Conservation (phyloP, 306 rosid genomes). For the Fragaria iinumae region DNA sequence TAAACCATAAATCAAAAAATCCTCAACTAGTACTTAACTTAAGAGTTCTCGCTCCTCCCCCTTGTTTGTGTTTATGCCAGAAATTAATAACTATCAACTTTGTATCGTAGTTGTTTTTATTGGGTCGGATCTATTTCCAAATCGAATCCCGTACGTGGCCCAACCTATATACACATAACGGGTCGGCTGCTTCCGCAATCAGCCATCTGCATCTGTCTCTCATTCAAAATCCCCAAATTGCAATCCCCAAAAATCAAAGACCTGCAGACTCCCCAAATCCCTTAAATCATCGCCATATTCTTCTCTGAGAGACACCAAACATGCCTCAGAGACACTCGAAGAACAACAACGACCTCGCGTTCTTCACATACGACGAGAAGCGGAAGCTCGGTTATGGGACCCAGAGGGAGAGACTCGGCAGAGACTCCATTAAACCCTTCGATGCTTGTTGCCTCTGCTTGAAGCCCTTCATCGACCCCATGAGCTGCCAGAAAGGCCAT, state of each 20-base stretch:
- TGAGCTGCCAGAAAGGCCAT: conserved; percentile 89
- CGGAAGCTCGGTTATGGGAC: conserved; percentile 90
- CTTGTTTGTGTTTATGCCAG: too few species aligned
- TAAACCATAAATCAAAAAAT: too few species aligned
- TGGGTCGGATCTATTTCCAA: too few species aligned
- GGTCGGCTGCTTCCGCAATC: too few species aligned
- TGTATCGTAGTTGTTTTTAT: too few species aligned
- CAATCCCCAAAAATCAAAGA: background rate
- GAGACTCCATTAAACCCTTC: conserved; percentile 93
- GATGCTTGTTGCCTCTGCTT: conserved; percentile 91
- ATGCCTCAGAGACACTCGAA: conserved; percentile 99
- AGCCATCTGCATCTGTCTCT: background rate
- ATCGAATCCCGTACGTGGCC: too few species aligned
- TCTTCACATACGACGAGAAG: conserved; percentile 99
- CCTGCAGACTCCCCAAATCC: background rate
- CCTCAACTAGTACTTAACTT: too few species aligned
- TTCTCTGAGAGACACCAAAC: background rate
- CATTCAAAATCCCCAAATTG: background rate
- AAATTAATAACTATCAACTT: too few species aligned
- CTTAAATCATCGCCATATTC: background rate
- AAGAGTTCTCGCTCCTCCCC: too few species aligned
- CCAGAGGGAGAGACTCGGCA: conserved; percentile 89
- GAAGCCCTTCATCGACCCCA: conserved; percentile 83
- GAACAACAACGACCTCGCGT: conserved; percentile 97
- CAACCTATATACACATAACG: too few species aligned